A percentile compares a stretch with the other conserved stretches of the same genome.
phyloP scores from a whole-genome alignment of 352 stramenopile species.

The Globisporangium canariense region DNA sequence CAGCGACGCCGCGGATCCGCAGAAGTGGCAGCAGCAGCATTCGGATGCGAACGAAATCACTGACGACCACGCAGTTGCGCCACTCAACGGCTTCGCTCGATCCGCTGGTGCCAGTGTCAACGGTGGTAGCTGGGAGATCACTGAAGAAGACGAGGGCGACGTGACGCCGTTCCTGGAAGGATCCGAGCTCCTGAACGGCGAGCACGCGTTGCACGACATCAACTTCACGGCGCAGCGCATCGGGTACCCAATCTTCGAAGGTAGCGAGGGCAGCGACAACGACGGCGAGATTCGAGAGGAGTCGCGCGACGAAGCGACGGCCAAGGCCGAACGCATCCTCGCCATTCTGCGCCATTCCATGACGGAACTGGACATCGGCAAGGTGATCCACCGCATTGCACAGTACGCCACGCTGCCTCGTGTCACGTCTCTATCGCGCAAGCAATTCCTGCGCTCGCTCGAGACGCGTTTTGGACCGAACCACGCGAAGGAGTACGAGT shows the following conservation, averaged over 20 bases:
- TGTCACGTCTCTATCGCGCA: constrained; percentile 68
- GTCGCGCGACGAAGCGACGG: constrained; percentile 50
- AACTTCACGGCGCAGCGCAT: constrained; percentile 74
- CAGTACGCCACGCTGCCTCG: constrained; percentile 76
- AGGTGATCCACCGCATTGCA: constrained; percentile 75
- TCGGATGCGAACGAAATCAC: background rate
- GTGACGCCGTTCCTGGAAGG: constrained; percentile 24
- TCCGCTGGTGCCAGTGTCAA: constrained; percentile 6
- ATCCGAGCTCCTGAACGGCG: constrained; percentile 29
- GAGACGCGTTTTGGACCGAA: constrained; percentile 58
- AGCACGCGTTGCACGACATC: constrained; percentile 40
- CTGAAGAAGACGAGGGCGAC: constrained; percentile 14
- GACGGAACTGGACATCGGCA: constrained; percentile 79
- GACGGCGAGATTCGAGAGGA: constrained; percentile 66
- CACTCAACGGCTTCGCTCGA: constrained; percentile 15
- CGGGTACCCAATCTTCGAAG: constrained; percentile 62
- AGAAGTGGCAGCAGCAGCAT: constrained; percentile 17
- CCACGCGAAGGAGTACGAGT: constrained; percentile 57
- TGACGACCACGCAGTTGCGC: background rate
- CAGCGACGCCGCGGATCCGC: constrained; percentile 33
- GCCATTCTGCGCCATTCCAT: constrained; percentile 78
- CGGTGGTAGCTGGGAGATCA: constrained; percentile 7
- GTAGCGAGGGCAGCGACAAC: constrained; percentile 25
- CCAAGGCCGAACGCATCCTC: constrained; percentile 76
- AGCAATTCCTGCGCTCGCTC: constrained; percentile 77